These are phyloP conservation scores for Cystofilobasidium macerans DNA, from an alignment of 768 basidiomycete genomes.

Conservation along the genomic window DNA sequence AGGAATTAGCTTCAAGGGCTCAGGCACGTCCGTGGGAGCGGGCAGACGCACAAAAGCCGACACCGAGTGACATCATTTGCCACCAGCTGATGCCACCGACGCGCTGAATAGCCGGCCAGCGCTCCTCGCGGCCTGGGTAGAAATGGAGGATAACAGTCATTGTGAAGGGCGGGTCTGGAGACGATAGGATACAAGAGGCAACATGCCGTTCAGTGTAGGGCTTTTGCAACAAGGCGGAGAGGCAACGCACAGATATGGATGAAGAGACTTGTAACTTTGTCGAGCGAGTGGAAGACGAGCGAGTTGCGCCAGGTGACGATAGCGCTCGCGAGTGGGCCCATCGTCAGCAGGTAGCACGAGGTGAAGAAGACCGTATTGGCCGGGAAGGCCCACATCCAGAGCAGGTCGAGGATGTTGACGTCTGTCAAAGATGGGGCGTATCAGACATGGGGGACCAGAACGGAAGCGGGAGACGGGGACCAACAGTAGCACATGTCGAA, in stretches of 20 bases:
- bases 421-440: constrained; percentile 21
- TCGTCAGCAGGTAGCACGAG: constrained; percentile 83
- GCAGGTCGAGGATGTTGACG: constrained; percentile 75
- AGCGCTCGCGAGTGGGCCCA: constrained; percentile 81
- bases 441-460: background rate
- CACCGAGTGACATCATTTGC: constrained; percentile 63
- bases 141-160: constrained; percentile 87
- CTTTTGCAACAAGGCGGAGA: background rate
- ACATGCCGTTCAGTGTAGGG: background rate
- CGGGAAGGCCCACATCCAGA: constrained; percentile 87
- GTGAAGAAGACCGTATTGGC: constrained; percentile 65
- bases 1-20: background rate
- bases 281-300: constrained; percentile 91
- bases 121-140: constrained; percentile 63
- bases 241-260: constrained; percentile 73
- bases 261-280: constrained; percentile 88
- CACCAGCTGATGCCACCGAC: constrained; percentile 61
- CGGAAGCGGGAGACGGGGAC: background rate
- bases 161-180: constrained; percentile 49
- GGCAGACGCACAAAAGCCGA: constrained; percentile 57
- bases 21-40: background rate
- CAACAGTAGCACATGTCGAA: constrained; percentile 25
- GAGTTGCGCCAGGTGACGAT: constrained; percentile 98
- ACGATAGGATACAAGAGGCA: background rate
- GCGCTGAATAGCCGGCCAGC: constrained; percentile 73